A percentile compares a stretch with the other conserved stretches of the same genome.
These are phyloP conservation scores for Pharnaceum exiguum DNA, from an alignment of 148 eudicot genomes.

Conservation along the genomic window DNA sequence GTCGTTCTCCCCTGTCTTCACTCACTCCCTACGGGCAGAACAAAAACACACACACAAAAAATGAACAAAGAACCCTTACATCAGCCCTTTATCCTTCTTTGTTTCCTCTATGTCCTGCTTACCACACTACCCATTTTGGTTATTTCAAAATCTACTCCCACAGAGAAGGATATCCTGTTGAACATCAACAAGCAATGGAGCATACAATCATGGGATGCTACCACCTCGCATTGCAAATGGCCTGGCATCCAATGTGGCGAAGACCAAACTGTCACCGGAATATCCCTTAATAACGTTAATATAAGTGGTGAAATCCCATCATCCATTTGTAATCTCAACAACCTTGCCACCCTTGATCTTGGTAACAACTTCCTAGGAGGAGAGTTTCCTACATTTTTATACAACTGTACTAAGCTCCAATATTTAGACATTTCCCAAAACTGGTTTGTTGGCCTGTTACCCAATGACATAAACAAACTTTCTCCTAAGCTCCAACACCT, in stretches of 20 bases:
- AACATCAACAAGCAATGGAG: constrained; percentile 47
- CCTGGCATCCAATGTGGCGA: constrained; percentile 43
- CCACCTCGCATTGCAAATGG: constrained; percentile 61
- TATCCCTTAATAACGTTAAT: constrained; percentile 12
- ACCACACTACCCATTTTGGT: constrained; percentile 43
- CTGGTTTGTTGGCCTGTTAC: constrained; percentile 53
- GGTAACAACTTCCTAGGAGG: constrained; percentile 37
- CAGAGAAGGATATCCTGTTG: constrained; percentile 42
- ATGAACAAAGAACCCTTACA: constrained; percentile 25
- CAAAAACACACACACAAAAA: constrained; percentile 11
- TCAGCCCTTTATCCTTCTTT: background rate
- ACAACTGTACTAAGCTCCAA: constrained; percentile 45
- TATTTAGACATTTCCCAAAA: constrained; percentile 46
- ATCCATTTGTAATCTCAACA: constrained; percentile 49
- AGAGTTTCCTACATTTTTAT: constrained; percentile 40
- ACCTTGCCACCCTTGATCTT: constrained; percentile 41
- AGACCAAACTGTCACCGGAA: constrained; percentile 33
- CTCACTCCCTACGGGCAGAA: background rate
- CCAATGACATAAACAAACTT: constrained; percentile 45
- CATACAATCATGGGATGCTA: constrained; percentile 42
- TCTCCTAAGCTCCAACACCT: constrained; percentile 31
- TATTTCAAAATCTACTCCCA: constrained; percentile 37
- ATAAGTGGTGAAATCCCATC: constrained; percentile 35
- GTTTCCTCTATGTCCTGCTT: constrained; percentile 20
- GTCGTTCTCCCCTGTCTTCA: background rate